Evolutionary conservation across 495 filamentous ascomycete species (phyloP).

Genomic region (Penicillium pancosmium): DNA sequence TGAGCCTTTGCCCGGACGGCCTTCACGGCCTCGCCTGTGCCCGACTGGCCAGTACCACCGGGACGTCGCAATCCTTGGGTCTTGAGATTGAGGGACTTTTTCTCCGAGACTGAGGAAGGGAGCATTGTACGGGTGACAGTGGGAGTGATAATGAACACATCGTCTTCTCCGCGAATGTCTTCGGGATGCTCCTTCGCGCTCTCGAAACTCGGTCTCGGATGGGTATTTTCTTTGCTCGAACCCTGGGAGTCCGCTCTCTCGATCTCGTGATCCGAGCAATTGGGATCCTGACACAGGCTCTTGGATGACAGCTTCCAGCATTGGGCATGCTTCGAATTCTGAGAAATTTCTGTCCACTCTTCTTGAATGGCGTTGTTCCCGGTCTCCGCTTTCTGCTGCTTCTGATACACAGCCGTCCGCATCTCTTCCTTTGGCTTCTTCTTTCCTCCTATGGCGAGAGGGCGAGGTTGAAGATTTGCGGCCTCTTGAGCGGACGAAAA

Average conservation of each 20-base stretch:
- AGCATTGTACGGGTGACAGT: slow-evolving; percentile 49
- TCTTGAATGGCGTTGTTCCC: slow-evolving; percentile 27
- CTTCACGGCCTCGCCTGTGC: slow-evolving; percentile 36
- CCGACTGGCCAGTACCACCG: slow-evolving; percentile 25
- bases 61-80: slow-evolving; percentile 28
- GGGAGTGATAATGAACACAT: slow-evolving; percentile 56
- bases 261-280: slow-evolving; percentile 26
- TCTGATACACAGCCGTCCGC: slow-evolving; percentile 13
- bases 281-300: slow-evolving; percentile 36
- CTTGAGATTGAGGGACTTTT: slow-evolving; percentile 20
- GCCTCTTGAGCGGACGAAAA: slow-evolving; percentile 38
- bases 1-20: slow-evolving; percentile 36
- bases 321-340: slow-evolving; percentile 49
- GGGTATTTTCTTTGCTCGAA: slow-evolving; percentile 34
- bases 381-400: slow-evolving; percentile 20
- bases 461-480: slow-evolving; percentile 27
- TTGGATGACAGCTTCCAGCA: slow-evolving; percentile 41
- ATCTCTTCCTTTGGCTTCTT: slow-evolving; percentile 31
- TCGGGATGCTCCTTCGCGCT: slow-evolving; percentile 19
- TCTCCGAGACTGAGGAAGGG: slow-evolving; percentile 18
- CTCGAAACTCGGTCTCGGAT: slow-evolving; percentile 14
- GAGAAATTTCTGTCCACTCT: slow-evolving; percentile 41
- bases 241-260: slow-evolving; percentile 19
- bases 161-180: slow-evolving; percentile 31
- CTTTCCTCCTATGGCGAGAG: slow-evolving; percentile 27